Conservation (phyloP, 345 rosid genomes). For the Pelargonium nanum region DNA sequence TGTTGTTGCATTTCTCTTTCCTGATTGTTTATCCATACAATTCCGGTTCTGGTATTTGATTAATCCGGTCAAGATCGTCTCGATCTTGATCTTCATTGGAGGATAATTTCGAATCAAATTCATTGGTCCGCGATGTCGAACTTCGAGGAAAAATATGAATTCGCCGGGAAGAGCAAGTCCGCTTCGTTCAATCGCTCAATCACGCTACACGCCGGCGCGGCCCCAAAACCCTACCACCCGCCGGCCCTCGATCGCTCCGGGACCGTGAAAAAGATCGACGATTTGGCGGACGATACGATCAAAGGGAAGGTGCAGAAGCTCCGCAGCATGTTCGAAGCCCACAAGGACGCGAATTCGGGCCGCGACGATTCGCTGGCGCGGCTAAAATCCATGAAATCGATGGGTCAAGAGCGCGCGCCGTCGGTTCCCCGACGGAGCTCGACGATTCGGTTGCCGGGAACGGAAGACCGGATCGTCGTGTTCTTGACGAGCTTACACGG, state of each 20-base stretch:
- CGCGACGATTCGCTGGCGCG: constrained; percentile 1
- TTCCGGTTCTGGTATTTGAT: neutral
- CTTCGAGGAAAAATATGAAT: neutral
- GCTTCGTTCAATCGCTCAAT: neutral
- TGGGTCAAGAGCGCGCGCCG: constrained; percentile 10
- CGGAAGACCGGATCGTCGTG: constrained; percentile 81
- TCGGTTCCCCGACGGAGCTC: constrained; percentile 1
- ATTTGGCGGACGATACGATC: constrained; percentile 20
- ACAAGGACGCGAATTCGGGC: constrained; percentile 15
- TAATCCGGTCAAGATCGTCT: neutral
- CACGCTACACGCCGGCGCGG: neutral
- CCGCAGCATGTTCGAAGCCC: constrained; percentile 44
- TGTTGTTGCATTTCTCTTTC: no score
- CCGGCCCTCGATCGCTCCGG: constrained; percentile 38
- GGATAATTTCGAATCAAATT: no score
- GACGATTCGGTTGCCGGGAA: constrained; percentile 51
- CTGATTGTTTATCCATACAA: no score
- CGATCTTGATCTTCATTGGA: neutral
- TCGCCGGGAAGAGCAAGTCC: neutral
- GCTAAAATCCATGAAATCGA: constrained; percentile 19
- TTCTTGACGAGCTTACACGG: constrained; percentile 83
- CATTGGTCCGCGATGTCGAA: neutral
- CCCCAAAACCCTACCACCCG: neutral
- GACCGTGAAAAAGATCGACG: constrained; percentile 29
- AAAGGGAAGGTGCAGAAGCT: constrained; percentile 71